A percentile compares a stretch with the other conserved stretches of the same genome.
Conservation (phyloP, 2,329 filamentous ascomycete species). For the Fulvia fulva region DNA sequence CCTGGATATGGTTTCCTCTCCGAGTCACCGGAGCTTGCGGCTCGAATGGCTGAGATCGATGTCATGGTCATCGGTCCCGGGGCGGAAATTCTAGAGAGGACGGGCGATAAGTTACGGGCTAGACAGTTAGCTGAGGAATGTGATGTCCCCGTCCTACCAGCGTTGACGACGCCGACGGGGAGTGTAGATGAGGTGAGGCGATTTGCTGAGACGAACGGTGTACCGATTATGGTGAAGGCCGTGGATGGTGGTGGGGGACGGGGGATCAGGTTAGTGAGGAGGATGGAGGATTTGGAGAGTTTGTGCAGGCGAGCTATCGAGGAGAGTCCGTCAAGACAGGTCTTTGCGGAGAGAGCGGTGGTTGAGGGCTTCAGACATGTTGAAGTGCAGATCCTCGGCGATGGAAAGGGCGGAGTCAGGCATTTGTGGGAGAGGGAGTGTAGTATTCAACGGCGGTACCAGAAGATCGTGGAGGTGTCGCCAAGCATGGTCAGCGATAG, state of each 20-base stretch:
- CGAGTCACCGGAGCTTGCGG: conserved; percentile 51
- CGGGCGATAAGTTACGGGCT: conserved; percentile 55
- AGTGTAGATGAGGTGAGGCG: conserved; percentile 39
- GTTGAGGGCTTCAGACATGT: conserved; percentile 59
- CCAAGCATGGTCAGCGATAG: conserved; percentile 51
- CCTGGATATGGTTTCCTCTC: conserved; percentile 62
- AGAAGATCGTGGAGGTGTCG: conserved; percentile 59
- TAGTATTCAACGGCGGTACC: conserved; percentile 57
- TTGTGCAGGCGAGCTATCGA: conserved; percentile 50
- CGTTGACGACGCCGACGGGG: conserved; percentile 44
- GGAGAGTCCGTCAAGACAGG: conserved; percentile 55
- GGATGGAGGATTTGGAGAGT: conserved; percentile 43
- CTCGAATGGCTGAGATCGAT: conserved; percentile 45
- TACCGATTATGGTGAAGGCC: conserved; percentile 61
- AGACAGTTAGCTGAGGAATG: conserved; percentile 50
- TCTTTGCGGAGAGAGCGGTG: conserved; percentile 61
- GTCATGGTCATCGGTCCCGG: conserved; percentile 53
- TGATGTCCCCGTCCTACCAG: conserved; percentile 50
- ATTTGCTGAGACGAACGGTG: conserved; percentile 58
- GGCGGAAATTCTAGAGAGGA: conserved; percentile 53
- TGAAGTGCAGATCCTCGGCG: conserved; percentile 59
- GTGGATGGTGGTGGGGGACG: conserved; percentile 60
- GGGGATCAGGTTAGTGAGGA: conserved; percentile 54
- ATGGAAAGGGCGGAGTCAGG: conserved; percentile 49
- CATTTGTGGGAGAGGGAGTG: conserved; percentile 61